Evolutionary conservation across 352 stramenopile genomes (phyloP).

Genomic region (Thalassiosira mediterranea): DNA sequence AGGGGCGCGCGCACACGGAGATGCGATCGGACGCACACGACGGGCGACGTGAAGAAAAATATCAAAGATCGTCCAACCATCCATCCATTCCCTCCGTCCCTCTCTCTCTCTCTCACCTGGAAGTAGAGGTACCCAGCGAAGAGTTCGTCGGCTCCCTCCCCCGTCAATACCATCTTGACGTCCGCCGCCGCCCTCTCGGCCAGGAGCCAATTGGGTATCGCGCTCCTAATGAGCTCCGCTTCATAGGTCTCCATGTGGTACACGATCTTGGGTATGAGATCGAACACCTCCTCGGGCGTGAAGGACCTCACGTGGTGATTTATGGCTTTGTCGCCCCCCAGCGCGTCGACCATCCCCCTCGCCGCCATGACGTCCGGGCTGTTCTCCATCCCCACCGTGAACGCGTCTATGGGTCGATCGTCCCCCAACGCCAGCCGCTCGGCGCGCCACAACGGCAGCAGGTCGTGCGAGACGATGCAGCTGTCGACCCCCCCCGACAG

Average conservation of each 20-base stretch:
- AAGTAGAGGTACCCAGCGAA: conserved; percentile 94
- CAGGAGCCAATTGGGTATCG: conserved; percentile 95
- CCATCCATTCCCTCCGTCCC: too few species aligned
- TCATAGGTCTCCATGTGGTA: conserved; percentile 96
- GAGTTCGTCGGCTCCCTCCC: conserved; percentile 83
- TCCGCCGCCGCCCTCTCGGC: conserved; percentile 90
- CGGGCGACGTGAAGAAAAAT: too few species aligned
- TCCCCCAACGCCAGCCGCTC: conserved; percentile 42
- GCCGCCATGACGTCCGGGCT: conserved; percentile 92
- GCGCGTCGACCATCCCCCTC: conserved; percentile 89
- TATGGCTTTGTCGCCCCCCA: conserved; percentile 84
- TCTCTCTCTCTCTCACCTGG: too few species aligned
- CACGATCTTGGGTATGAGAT: conserved; percentile 93
- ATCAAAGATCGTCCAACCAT: too few species aligned
- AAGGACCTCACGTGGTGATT: conserved; percentile 94
- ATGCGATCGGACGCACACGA: too few species aligned
- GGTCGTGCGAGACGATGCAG: conserved; percentile 90
- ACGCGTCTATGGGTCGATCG: conserved; percentile 84
- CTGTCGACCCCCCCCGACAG: conserved; percentile 93
- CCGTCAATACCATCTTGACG: conserved; percentile 96
- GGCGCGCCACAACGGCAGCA: conserved; percentile 62
- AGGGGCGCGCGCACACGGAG: too few species aligned
- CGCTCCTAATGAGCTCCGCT: conserved; percentile 92
- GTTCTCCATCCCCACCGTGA: conserved; percentile 94
- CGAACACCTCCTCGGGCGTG: conserved; percentile 93